phyloP scores from a whole-genome alignment of 192 early-diverging fungal species.

The Umbelopsis vinacea region DNA sequence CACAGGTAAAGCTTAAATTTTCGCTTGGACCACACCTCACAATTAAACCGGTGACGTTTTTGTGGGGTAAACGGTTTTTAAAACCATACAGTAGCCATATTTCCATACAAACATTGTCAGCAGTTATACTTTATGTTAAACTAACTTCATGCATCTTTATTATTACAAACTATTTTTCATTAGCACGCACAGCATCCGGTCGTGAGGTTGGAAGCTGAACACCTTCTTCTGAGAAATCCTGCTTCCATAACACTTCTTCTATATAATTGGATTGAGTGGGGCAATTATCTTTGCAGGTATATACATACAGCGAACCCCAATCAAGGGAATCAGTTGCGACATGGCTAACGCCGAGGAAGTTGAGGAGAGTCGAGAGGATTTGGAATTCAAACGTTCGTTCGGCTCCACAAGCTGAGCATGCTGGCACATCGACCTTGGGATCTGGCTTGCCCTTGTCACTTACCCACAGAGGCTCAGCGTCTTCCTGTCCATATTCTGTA shows the following conservation, averaged over 20 bases:
- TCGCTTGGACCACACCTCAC: no score
- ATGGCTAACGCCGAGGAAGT: constrained; percentile 76
- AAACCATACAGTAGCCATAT: no score
- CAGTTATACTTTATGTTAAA: not conserved
- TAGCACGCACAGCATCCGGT: constrained; percentile 11
- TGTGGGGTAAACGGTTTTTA: no score
- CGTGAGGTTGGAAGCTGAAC: constrained; percentile 45
- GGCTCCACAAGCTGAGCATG: constrained; percentile 75
- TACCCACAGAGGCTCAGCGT: constrained; percentile 78
- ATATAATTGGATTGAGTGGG: constrained; percentile 38
- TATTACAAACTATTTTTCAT: constrained; percentile 10
- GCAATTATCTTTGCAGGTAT: constrained; percentile 87
- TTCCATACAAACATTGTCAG: not conserved
- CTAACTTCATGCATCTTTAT: not conserved
- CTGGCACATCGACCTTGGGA: constrained; percentile 52
- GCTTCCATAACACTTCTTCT: constrained; percentile 71
- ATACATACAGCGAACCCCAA: constrained; percentile 90
- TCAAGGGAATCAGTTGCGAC: constrained; percentile 74
- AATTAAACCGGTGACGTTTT: no score
- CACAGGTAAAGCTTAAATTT: no score
- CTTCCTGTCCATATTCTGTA: constrained; percentile 60
- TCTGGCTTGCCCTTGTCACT: constrained; percentile 69
- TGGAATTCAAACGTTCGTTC: constrained; percentile 91
- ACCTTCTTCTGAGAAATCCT: constrained; percentile 86
- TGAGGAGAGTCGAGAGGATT: constrained; percentile 90